These are phyloP conservation scores for Stygiomarasmius scandens DNA, from an alignment of 1,284 basidiomycete species.

Conservation along the genomic window DNA sequence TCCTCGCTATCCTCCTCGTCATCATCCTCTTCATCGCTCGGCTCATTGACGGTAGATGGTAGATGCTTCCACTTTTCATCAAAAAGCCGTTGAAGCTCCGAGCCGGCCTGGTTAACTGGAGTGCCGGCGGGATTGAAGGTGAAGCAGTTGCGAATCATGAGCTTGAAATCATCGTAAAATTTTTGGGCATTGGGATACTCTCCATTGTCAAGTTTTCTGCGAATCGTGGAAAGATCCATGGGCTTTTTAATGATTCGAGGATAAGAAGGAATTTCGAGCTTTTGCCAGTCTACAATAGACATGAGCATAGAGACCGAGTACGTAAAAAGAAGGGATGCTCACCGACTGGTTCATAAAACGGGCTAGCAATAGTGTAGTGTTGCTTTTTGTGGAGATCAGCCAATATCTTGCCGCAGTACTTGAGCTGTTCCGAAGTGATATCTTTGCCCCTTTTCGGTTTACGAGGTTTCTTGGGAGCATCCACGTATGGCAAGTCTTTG, in stretches of 20 bases:
- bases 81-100: slow-evolving; percentile 82
- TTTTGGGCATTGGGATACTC: slow-evolving; percentile 78
- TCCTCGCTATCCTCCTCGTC: slow-evolving; percentile 51
- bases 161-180: slow-evolving; percentile 90
- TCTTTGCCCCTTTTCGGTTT: slow-evolving; percentile 65
- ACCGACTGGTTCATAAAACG: slow-evolving; percentile 95
- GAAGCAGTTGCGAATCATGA: slow-evolving; percentile 94
- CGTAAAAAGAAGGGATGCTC: slow-evolving; percentile 36
- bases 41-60: slow-evolving; percentile 63
- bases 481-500: slow-evolving; percentile 87
- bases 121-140: slow-evolving; percentile 90
- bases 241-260: slow-evolving; percentile 90
- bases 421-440: slow-evolving; percentile 83
- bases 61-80: slow-evolving; percentile 88
- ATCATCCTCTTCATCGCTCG: slow-evolving; percentile 48
- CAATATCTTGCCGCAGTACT: slow-evolving; percentile 79
- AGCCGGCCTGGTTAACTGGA: slow-evolving; percentile 83
- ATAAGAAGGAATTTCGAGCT: slow-evolving; percentile 85
- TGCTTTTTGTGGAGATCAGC: slow-evolving; percentile 82
- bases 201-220: slow-evolving; percentile 75
- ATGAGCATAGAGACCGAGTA: slow-evolving; percentile 6
- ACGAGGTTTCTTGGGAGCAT: slow-evolving; percentile 71
- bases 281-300: slow-evolving; percentile 61
- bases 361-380: slow-evolving; percentile 72
- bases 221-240: slow-evolving; percentile 92